These are phyloP conservation scores for Saussurea involucrata DNA, from an alignment of 129 eudicot genomes.

Conservation along the genomic window DNA sequence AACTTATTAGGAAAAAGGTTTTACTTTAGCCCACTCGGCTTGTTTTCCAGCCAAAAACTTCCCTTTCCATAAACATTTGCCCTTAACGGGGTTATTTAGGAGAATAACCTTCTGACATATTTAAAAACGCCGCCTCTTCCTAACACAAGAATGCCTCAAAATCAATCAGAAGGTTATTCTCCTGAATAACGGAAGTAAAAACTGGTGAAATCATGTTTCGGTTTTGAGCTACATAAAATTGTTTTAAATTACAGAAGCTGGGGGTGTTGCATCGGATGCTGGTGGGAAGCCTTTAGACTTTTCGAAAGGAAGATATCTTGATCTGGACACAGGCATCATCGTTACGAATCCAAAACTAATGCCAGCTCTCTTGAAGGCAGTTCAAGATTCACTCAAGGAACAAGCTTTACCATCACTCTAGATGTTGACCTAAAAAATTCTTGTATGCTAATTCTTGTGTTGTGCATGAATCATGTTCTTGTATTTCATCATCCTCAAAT, in stretches of 20 bases:
- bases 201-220: background rate
- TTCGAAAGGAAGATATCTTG: conserved; percentile 89
- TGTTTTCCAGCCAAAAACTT: background rate
- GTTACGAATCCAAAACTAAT: conserved; percentile 76
- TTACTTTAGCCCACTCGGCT: background rate
- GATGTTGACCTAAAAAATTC: background rate
- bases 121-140: too few species aligned
- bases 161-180: background rate
- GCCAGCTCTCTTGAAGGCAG: conserved; percentile 89
- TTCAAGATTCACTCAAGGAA: conserved; percentile 67
- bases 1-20: background rate
- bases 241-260: conserved; percentile 66
- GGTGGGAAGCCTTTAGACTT: conserved; percentile 85
- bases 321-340: conserved; percentile 81
- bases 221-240: background rate
- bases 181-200: background rate
- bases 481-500: background rate
- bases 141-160: too few species aligned
- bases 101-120: too few species aligned
- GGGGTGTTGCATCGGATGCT: conserved; percentile 91
- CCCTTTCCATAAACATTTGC: background rate
- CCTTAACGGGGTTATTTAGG: background rate
- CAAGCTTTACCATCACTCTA: conserved; percentile 43
- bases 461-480: background rate
- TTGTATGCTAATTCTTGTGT: background rate